Base-by-base conservation (phyloP, 805 yeast species). In the Debaryomyces hansenii region DNA sequence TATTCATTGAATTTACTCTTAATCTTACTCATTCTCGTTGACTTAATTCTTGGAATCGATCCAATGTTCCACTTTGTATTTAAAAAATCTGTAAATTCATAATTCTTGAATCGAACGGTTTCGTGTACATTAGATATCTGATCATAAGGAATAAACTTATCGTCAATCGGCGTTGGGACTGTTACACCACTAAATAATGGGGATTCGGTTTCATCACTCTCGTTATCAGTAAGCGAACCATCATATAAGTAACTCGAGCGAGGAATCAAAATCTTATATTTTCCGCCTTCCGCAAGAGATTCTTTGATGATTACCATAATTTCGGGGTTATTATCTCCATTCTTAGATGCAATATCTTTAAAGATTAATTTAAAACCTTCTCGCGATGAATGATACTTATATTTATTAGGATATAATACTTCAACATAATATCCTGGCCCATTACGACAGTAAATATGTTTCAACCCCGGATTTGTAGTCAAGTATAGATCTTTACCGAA, bases 371-470 rank as follows among this genome's bases (percentile, higher is more conserved):
- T 53, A 42, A 58, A 66, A 4, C 68, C 71, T 29, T 51, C 40
- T 18, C 16, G 41, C 10, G 39, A 20, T 31, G 34, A n/a, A 14
- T 31, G 34, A 4, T 31, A n/a, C 3, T 14, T 31, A 31, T 12
- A n/a, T n/a, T 14, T 31, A 14, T 31, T 31, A 21, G 18, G 29
- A 29, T 34, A 27, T n/a, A 20, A 35, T 2, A 77, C 53, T 42
- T 74, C 74, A 12, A 84, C 79, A 53, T 75, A 79, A 55, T 79
- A 82, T 3, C 87, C 82, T 0, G 90, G 90, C 0, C 82, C 87
- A 52, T 74, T 71, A 28, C 86, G 67, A 44, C 85, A 78, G 51
- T 75, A 77, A 32, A 79, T 60, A 58, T 85, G 90, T 50, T 78
- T 74, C 15, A 70, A 62, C 18, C 81, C 83, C 0, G 90, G 90